Base-by-base conservation (phyloP, 2,329 filamentous ascomycete species). In the Clonostachys byssicola region DNA sequence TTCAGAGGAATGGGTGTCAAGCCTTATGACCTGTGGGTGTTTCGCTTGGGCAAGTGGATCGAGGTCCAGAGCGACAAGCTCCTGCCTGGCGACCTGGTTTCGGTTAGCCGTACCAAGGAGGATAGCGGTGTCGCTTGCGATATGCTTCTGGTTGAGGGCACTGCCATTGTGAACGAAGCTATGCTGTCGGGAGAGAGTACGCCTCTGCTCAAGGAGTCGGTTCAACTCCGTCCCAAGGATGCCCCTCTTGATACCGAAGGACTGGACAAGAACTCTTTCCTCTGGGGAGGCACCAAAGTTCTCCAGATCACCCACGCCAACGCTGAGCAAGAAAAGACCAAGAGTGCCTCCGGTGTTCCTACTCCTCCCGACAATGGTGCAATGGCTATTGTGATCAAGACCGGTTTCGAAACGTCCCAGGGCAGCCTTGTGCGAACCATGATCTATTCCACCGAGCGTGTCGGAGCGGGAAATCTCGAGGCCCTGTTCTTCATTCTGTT, bases 1-100 rank as follows among this genome's bases (percentile, higher is more conserved):
- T 99, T 99, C 74, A 89, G 94, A 44, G 91, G 92, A 57, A 99
- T 99, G 95, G 95, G 89, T 77, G 96, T 99, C 72, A 96, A 99
- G 75, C 95, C 94, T 12, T 97, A 97, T 66, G 88, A 94, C 51
- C 84, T 97, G 56, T 95, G 87, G 78, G 94, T 92, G 9, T 95
- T 88, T 72, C 83, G 95, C 49, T 76, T 89, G 56, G 86, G 87
- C 61, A 89, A 88, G 63, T 99, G 94, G 94, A 78, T 80, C 56
- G 88, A 96, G 70, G 81, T 91, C 44, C 83, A 86, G 62, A 97
- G 92, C 63, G 92, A 99, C 69, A 88, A 89, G 63, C 83, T 99
- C 47, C 78, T 99, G 8, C 94, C 94, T 2, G 94, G 94, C 35
- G 94, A 99, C 60, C 77, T 99, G 42, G 91, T 92, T 43, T 97